phyloP scores from a whole-genome alignment of 768 basidiomycete species.

The Phaffia australis region DNA sequence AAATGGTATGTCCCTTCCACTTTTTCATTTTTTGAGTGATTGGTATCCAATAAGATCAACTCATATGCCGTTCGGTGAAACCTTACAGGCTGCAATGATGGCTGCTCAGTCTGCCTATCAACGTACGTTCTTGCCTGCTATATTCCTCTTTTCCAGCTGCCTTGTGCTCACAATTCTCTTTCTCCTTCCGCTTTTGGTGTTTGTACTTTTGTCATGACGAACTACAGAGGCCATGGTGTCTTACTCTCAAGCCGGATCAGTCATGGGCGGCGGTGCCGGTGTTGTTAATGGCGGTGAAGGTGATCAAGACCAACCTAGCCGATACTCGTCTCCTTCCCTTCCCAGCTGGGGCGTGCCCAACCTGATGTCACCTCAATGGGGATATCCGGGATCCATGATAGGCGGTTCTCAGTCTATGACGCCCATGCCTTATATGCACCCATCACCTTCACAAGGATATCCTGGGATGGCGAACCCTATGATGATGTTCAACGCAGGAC shows the following conservation, averaged over 20 bases:
- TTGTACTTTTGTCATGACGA: slow-evolving; percentile 60
- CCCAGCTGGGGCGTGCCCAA: no score
- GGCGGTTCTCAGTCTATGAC: no score
- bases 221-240: slow-evolving; percentile 44
- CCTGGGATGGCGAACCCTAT: no score
- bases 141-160: slow-evolving; percentile 30
- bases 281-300: no score
- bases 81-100: slow-evolving; percentile 35
- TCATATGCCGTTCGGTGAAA: background rate
- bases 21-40: background rate
- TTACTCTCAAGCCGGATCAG: slow-evolving; percentile 34
- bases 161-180: slow-evolving; percentile 26
- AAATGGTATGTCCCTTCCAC: slow-evolving; percentile 13
- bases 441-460: no score
- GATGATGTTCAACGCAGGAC: no score
- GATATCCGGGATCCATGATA: no score
- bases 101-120: slow-evolving; percentile 41
- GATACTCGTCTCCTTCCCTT: no score
- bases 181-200: background rate
- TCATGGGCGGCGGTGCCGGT: slow-evolving; percentile 22
- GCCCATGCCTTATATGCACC: no score
- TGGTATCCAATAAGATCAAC: background rate
- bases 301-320: no score
- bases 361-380: no score
- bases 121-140: slow-evolving; percentile 32